Evolutionary conservation across 106 monocot genomes (phyloP), one percentile per base, ranked within the genome.

Genomic region (Alisma plantagoaquatica): DNA sequence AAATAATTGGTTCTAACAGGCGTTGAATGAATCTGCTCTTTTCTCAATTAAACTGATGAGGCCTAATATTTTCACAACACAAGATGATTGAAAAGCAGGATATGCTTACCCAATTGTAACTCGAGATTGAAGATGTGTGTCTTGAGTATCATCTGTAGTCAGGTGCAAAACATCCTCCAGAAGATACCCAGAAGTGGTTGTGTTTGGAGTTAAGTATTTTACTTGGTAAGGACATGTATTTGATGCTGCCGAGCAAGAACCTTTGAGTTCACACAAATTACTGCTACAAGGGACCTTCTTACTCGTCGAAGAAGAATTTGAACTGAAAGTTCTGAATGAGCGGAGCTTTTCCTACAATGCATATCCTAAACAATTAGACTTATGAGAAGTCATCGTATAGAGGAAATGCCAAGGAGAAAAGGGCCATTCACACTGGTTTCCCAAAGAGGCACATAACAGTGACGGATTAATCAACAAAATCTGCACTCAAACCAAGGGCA

Each of bases 101-200:
- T 48, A 21, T 23, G 3, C 43, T 61, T 88, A 96, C 94, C 94
- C 94, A 50, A 96, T 68, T 9, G 75, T 26, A 16, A 96, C 73
- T 0, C 59, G 65, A 50, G 84, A 68, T 63, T 81, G 43, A 46
- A 81, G 68, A 41, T 66, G 38, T 72, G 74, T 25, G 21, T 45
- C 18, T 16, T 41, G 60, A 30, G 62, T 30, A 53, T 72, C 69
- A 27, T 88, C 84, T 0, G 87, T 84, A 48, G 45, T 76, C 49
- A 96, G 41, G 70, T 84, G 67, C 46, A 96, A 35, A 46, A 88
- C 49, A 70, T 96, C 94, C 71, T 88, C 69, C 32, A 96, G 63
- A 57, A 96, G 41, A 56, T 65, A 19, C 27, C 94, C 94, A 44
- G 78, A 68, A 30, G 94, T 73, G n/a, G 94, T 88, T 4, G 83